Base-by-base conservation (phyloP, 352 stramenopile genomes). In the Pythium phragmiticola region DNA sequence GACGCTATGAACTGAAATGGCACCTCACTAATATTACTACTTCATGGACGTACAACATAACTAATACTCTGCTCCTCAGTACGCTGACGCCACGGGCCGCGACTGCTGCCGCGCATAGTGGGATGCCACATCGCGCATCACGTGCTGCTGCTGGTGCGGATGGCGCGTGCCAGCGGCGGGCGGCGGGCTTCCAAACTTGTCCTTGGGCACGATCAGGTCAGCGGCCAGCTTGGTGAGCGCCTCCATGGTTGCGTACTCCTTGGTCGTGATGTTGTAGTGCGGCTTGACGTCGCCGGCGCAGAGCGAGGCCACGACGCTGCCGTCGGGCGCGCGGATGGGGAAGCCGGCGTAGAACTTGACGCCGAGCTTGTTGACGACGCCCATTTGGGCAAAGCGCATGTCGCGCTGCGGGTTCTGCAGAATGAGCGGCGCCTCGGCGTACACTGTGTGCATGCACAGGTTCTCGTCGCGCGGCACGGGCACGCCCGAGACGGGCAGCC, bases 201-300 rank as follows among this genome's bases (percentile, higher is more conserved):
- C 33, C 11, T 45, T 45, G 39, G 66, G 59, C 37, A 65, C 34
- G 26, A 79, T 60, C 7, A 90, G 71, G 12, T 87, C 76, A 4
- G 74, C 75, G 2, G 77, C 77, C 23, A 89, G 66, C 54, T 86
- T 80, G 43, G 64, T 68, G 14, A 89, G 72, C 58, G 70, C 68
- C 42, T 88, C 70, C 82, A 89, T 90, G 21, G 82, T 90, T n/a
- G 82, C 77, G 59, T 89, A 90, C 57, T 90, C 76, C 60, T 84
- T 84, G 37, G 76, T 84, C 13, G 77, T 77, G 61, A 90, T 83
- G 59, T 83, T 78, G 60, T 80, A 70, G 63, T 88, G 77, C 9
- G 82, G 65, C 13, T 67, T 51, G 2, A 63, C 56, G 50, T 89
- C 80, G 7, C 68, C 69, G 12, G 76, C 56, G 41, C 77, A 84